Evolutionary conservation across 176 grass and related monocot species (phyloP), one percentile per base, ranked within the genome.

Genomic region (Aegilops tauschii): DNA sequence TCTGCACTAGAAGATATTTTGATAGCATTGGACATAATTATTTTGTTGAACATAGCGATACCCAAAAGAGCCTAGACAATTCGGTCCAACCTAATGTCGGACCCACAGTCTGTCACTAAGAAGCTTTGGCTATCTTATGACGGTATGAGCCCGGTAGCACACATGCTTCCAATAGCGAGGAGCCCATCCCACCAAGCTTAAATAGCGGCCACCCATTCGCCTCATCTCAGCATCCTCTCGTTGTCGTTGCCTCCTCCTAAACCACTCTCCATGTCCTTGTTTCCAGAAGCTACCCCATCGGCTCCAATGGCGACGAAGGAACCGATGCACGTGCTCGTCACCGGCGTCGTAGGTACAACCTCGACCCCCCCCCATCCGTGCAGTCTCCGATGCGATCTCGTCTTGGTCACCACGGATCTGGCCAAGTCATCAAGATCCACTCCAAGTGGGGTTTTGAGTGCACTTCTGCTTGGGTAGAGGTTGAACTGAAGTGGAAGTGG

Each of bases 301-400:
- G 69, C 70, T 77, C 63, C 87, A 77, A 96, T 92, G 94, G 92
- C 95, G 94, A 92, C 95, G 73, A 98, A 95, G 90, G 93, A 98
- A 80, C 92, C 96, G 23, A 72, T 96, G 83, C 86, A 90, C 65
- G 93, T 98, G 87, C 96, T 98, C 81, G 90, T 98, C 82, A 98
- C 93, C 59, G 96, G 88, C 37, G 92, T 93, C 84, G 90, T 93
- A 95, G 96, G 93, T 95, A 92, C 81, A 8, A 66, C 10, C 6
- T 42, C 29, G 8, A 58, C 34, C 34, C 36, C 36, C 25, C 65
- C 45, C 76, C 28, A 62, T 87, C 56, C 14, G 32, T 23, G 13
- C 85, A 5, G 39, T 39, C 49, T 2, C 37, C 3, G 27, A 12
- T 3, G 45, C 52, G 30, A 27, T 80, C 21, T 21, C 29, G 49